A percentile compares a stretch with the other conserved stretches of the same genome.
Conservation (phyloP, 2,329 filamentous ascomycete genomes). For the Thermoascus crustaceus region DNA sequence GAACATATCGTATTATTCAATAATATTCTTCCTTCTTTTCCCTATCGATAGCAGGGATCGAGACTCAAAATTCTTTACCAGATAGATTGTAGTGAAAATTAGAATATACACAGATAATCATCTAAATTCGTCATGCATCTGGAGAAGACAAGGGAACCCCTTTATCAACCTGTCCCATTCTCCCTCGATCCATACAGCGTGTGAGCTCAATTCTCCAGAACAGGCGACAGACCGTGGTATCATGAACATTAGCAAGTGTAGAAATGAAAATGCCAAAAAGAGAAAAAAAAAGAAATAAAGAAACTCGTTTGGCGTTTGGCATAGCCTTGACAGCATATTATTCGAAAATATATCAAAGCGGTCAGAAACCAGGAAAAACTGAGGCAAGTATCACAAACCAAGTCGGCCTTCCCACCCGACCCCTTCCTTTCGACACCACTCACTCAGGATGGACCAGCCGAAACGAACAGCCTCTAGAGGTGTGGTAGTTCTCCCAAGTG, state of each 20-base stretch:
- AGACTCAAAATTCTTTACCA: too few species aligned
- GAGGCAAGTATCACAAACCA: slow-evolving; percentile 22
- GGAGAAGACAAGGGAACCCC: too few species aligned
- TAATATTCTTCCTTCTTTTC: too few species aligned
- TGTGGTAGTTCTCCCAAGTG: slow-evolving; percentile 35
- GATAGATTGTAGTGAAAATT: too few species aligned
- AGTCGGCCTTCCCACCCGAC: slow-evolving; percentile 37
- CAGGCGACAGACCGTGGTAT: slow-evolving; percentile 22
- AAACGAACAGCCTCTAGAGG: slow-evolving; percentile 40
- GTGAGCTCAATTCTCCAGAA: too few species aligned
- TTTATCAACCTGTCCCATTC: too few species aligned
- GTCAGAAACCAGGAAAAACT: background rate
- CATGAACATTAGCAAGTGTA: slow-evolving; percentile 11
- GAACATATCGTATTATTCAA: too few species aligned
- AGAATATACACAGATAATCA: too few species aligned
- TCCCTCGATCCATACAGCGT: too few species aligned
- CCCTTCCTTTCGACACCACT: slow-evolving; percentile 40
- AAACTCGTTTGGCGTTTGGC: slow-evolving; percentile 1
- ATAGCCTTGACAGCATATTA: slow-evolving; percentile 1
- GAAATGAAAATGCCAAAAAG: slow-evolving; percentile 8
- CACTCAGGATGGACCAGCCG: slow-evolving; percentile 35
- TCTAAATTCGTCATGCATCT: too few species aligned
- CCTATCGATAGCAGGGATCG: too few species aligned
- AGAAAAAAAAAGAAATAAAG: slow-evolving; percentile 3
- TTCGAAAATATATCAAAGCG: slow-evolving; percentile 1